Base-by-base conservation (phyloP, 2,329 filamentous ascomycete species). In the Colletotrichum neosansevieriae region DNA sequence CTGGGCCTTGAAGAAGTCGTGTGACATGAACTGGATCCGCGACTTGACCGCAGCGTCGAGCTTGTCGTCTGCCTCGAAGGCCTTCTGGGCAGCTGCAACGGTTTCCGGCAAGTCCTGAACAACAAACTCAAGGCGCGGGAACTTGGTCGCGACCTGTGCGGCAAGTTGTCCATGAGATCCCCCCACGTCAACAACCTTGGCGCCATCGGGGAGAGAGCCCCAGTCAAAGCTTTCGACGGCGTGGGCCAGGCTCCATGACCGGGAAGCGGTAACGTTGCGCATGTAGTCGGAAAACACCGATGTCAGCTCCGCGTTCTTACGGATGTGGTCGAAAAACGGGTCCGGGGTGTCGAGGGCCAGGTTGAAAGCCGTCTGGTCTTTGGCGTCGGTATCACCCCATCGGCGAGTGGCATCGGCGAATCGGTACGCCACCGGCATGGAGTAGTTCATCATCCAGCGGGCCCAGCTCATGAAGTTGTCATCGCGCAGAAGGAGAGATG, bases 1-100 rank as follows among this genome's bases (percentile, higher is more conserved):
- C 69, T 82, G 80, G 1, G 78, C 76, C 34, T 74, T 63, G 75
- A 81, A 80, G 67, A 82, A 78, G 70, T 79, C 75, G 69, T 80
- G 78, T 13, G 74, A 73, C 40, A 75, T 69, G 67, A 81, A 82
- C 2, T 71, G 73, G 9, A 82, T 74, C 2, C 79, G 76, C 15
- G 66, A 71, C 38, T 72, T 73, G 11, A 81, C 29, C 4, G 6
- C 32, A 1, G 60, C 4, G 0, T 58, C 60, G 9, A 63, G 32
- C 5, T 38, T 49, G 4, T 15, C 6, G 19, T 63, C 60, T 3
- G 40, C 32, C 6, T 58, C 40, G 4, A 63, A 58, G 3, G 51
- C 51, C 2, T 13, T 47, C 5, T 58, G 60, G 10, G 60, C 60
- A 19, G 51, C 6, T n/a, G 32, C 40, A 7, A 63, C 40, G 4